A percentile compares a stretch with the other conserved stretches of the same genome.
phyloP scores from a whole-genome alignment of 441 rosid genomes.

The Populus hybrid region DNA sequence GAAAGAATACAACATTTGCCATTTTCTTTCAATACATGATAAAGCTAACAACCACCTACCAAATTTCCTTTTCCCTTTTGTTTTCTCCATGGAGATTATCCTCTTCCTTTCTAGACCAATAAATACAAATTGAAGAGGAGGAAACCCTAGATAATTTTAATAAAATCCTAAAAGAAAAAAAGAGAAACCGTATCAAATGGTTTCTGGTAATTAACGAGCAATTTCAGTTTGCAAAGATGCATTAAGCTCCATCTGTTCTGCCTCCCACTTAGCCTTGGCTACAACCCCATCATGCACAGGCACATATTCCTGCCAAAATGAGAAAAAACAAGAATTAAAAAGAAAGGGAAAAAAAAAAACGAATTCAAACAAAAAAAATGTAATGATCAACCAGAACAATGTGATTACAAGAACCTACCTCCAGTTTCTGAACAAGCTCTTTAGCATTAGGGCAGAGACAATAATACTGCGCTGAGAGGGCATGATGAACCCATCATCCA shows the following conservation, averaged over 20 bases:
- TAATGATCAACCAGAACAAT: background rate
- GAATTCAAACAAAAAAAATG: background rate
- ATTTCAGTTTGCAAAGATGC: slow-evolving; percentile 53
- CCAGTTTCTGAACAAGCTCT: slow-evolving; percentile 89
- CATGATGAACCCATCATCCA: slow-evolving; percentile 63
- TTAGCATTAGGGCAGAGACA: slow-evolving; percentile 84
- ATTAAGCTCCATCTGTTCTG: slow-evolving; percentile 44
- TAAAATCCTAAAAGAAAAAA: background rate
- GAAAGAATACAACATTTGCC: background rate
- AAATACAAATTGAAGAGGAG: slow-evolving; percentile 19
- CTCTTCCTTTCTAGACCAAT: slow-evolving; percentile 11
- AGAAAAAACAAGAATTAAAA: slow-evolving; percentile 6
- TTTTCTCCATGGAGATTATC: background rate
- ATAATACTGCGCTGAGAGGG: slow-evolving; percentile 85
- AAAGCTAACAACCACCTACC: background rate
- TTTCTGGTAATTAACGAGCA: slow-evolving; percentile 25
- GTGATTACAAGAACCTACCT: slow-evolving; percentile 42
- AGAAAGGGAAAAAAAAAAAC: background rate
- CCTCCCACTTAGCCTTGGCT: slow-evolving; percentile 81
- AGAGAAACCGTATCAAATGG: background rate
- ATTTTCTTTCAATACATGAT: background rate
- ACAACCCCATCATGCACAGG: slow-evolving; percentile 77
- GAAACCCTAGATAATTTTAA: slow-evolving; percentile 6
- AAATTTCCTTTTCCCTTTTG: background rate
- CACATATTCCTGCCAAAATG: slow-evolving; percentile 59